These are phyloP conservation scores for Mycocalia duriaeana DNA, from an alignment of 1,284 basidiomycete genomes.

Conservation along the genomic window DNA sequence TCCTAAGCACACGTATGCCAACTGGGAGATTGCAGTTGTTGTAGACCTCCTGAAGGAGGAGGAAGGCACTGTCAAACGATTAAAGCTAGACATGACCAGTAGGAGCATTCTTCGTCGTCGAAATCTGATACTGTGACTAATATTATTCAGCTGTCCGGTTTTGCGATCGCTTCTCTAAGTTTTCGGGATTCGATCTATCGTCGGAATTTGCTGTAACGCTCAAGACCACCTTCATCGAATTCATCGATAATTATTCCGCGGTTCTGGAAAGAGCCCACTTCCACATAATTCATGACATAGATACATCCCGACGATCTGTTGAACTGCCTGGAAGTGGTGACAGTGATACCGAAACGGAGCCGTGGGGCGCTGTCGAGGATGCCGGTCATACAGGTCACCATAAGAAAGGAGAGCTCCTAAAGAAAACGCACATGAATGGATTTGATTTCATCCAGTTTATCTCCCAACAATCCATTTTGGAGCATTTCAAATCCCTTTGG, in stretches of 20 bases:
- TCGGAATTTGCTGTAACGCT: not conserved
- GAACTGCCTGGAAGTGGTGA: not conserved
- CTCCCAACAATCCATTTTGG: slow-evolving; percentile 3
- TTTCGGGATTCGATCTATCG: slow-evolving; percentile 3
- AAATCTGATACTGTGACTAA: too few species aligned
- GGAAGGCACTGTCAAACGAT: slow-evolving; percentile 1
- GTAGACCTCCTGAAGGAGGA: slow-evolving; percentile 9
- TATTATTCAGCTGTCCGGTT: slow-evolving; percentile 1
- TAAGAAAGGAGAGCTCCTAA: not conserved
- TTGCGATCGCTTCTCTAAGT: slow-evolving; percentile 4
- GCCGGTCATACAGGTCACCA: too few species aligned
- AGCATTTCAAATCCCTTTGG: slow-evolving; percentile 6
- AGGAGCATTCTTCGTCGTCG: too few species aligned
- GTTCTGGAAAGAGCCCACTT: not conserved
- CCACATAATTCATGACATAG: slow-evolving; percentile 2
- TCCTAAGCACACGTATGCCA: slow-evolving; percentile 1
- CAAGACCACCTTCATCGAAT: slow-evolving; percentile 4
- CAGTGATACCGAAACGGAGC: not conserved
- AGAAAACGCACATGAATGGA: not conserved
- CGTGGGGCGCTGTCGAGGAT: not conserved
- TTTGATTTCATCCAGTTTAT: slow-evolving; percentile 6
- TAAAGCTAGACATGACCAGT: slow-evolving; percentile 6
- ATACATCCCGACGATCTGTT: not conserved
- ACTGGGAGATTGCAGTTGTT: slow-evolving; percentile 10
- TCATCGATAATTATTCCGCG: slow-evolving; percentile 3